phyloP scores from a whole-genome alignment of 495 filamentous ascomycete species.

The Penicillium ucsense region DNA sequence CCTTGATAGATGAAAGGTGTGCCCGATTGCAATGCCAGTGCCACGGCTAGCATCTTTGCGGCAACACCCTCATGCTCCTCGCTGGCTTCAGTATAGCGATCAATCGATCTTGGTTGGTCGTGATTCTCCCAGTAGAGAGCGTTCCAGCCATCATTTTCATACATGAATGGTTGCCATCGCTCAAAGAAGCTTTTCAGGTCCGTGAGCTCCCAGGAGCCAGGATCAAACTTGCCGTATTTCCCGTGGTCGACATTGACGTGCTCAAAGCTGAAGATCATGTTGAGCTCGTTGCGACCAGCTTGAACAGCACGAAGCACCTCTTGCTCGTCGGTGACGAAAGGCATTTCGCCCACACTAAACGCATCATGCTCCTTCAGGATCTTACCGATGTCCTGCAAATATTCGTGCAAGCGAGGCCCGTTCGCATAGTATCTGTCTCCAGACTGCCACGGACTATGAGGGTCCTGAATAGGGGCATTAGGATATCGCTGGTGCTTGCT shows the following conservation, averaged over 20 bases:
- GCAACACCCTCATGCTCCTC: slow-evolving; percentile 35
- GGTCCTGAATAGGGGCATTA: slow-evolving; percentile 50
- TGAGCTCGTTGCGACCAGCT: slow-evolving; percentile 49
- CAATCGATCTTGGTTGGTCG: slow-evolving; percentile 56
- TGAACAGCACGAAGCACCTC: slow-evolving; percentile 53
- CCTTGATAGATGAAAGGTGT: slow-evolving; percentile 70
- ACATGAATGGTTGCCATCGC: slow-evolving; percentile 60
- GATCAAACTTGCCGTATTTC: slow-evolving; percentile 39
- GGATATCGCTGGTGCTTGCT: slow-evolving; percentile 52
- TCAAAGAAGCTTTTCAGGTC: slow-evolving; percentile 49
- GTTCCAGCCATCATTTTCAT: slow-evolving; percentile 62
- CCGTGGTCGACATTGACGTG: slow-evolving; percentile 51
- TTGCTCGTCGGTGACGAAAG: slow-evolving; percentile 46
- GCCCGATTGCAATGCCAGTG: slow-evolving; percentile 50
- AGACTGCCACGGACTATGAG: slow-evolving; percentile 40
- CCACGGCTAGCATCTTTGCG: slow-evolving; percentile 55
- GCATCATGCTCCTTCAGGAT: slow-evolving; percentile 61
- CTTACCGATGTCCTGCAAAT: slow-evolving; percentile 48
- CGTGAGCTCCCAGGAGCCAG: slow-evolving; percentile 43
- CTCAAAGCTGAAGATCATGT: slow-evolving; percentile 73
- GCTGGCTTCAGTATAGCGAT: slow-evolving; percentile 44
- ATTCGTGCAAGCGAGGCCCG: slow-evolving; percentile 59
- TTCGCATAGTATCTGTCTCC: slow-evolving; percentile 51
- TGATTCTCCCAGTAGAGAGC: slow-evolving; percentile 67
- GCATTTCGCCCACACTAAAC: slow-evolving; percentile 65